Evolutionary conservation across 306 rosid species (phyloP).

Genomic region (Clitoria ternatea): DNA sequence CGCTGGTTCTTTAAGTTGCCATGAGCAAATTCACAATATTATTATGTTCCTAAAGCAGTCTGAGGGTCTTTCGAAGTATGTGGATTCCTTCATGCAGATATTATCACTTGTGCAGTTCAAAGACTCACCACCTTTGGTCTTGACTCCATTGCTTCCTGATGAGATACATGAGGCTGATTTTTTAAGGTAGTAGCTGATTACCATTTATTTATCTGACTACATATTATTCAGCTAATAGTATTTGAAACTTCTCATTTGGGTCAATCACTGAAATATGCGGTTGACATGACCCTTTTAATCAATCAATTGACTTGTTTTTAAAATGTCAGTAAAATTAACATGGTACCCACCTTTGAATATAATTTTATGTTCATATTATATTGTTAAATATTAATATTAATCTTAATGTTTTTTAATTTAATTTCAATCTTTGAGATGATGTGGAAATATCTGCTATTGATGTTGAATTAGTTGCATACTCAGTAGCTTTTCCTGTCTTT

Average conservation of each 20-base stretch:
- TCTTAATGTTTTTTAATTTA: background rate
- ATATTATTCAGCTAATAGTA: background rate
- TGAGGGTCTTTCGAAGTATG: conserved; percentile 77
- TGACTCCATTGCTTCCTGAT: conserved; percentile 76
- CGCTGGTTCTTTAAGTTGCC: conserved; percentile 49
- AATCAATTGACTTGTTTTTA: background rate
- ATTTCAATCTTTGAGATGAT: too few relatives aligned
- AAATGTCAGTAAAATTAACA: background rate
- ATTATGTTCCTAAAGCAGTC: conserved; percentile 78
- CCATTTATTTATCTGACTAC: conserved; percentile 8
- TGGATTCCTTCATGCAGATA: conserved; percentile 98
- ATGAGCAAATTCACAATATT: conserved; percentile 67
- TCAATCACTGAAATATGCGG: background rate
- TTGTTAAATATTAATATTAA: background rate
- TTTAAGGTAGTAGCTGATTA: conserved; percentile 49
- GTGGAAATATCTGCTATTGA: conserved; percentile 9
- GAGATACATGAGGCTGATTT: conserved; percentile 66
- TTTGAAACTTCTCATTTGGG: background rate
- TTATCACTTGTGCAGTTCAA: conserved; percentile 68
- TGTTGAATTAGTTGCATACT: conserved; percentile 10
- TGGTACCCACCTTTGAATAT: background rate
- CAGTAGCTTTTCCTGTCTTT: conserved; percentile 5
- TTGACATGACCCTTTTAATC: background rate
- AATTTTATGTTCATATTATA: conserved; percentile 1
- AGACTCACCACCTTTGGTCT: conserved; percentile 53